Conservation (phyloP, 208 protist species). For the Borovskyia barvae region DNA sequence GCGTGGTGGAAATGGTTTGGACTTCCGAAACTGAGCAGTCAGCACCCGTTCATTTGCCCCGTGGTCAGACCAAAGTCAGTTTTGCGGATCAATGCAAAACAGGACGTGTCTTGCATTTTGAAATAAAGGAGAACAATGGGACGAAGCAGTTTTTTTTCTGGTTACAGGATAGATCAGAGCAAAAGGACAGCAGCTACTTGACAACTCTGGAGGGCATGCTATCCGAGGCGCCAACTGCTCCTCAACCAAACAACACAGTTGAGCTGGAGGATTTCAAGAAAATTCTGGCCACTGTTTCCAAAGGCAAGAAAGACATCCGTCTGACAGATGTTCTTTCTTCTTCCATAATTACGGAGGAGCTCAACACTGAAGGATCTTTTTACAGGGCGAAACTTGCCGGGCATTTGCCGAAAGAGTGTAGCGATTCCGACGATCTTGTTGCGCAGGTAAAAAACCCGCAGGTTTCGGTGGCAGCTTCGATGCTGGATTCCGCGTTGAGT, state of each 20-base stretch:
- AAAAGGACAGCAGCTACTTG: constrained; percentile 57
- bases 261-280: constrained; percentile 56
- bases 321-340: constrained; percentile 53
- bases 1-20: constrained; percentile 55
- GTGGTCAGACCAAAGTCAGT: constrained; percentile 26
- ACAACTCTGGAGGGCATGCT: constrained; percentile 43
- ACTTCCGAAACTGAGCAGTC: constrained; percentile 16
- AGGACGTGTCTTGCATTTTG: constrained; percentile 70
- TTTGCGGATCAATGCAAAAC: constrained; percentile 73
- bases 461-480: constrained; percentile 35
- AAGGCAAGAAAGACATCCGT: constrained; percentile 16
- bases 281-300: constrained; percentile 50
- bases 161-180: constrained; percentile 80
- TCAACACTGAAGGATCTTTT: constrained; percentile 54
- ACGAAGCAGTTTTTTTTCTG: constrained; percentile 72
- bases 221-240: constrained; percentile 1
- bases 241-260: constrained; percentile 13
- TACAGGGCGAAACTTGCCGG: constrained; percentile 46
- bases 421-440: constrained; percentile 39
- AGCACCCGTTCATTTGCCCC: constrained; percentile 14
- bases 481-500: constrained; percentile 40
- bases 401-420: constrained; percentile 37
- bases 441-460: constrained; percentile 71
- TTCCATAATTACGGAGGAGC: constrained; percentile 39
- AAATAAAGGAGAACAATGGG: constrained; percentile 23